A percentile compares a stretch with the other conserved stretches of the same genome.
These are phyloP conservation scores for Ploettnerulaceae sp. DNA, from an alignment of 2,329 filamentous ascomycete genomes.

Conservation along the genomic window DNA sequence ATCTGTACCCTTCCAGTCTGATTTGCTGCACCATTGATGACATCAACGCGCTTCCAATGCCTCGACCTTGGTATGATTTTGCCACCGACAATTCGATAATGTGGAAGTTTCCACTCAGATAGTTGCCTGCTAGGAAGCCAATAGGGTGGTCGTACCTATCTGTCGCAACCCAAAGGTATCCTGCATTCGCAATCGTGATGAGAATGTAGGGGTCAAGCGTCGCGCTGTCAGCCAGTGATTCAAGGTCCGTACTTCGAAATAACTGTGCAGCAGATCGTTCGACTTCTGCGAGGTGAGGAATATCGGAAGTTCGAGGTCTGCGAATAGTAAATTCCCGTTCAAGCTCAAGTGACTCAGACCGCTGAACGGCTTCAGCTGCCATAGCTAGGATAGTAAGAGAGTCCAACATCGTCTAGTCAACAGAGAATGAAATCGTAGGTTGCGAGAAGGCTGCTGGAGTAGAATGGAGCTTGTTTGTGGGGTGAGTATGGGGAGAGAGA, in stretches of 20 bases:
- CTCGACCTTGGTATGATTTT: slow-evolving; percentile 28
- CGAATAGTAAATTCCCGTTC: slow-evolving; percentile 24
- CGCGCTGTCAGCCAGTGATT: slow-evolving; percentile 21
- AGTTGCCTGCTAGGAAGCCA: slow-evolving; percentile 29
- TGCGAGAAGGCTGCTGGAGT: no score
- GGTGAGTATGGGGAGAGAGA: no score
- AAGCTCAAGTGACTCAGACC: slow-evolving; percentile 22
- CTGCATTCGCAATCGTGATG: slow-evolving; percentile 20
- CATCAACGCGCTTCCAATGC: slow-evolving; percentile 31
- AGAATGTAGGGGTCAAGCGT: slow-evolving; percentile 25
- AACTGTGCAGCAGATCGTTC: slow-evolving; percentile 31
- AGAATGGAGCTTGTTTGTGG: no score
- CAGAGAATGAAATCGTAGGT: no score
- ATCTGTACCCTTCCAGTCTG: slow-evolving; percentile 26
- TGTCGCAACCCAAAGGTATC: slow-evolving; percentile 31
- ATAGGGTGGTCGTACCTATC: slow-evolving; percentile 28
- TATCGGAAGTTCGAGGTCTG: slow-evolving; percentile 26
- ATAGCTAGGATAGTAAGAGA: slow-evolving; percentile 28
- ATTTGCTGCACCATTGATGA: slow-evolving; percentile 27
- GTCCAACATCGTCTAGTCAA: slow-evolving; percentile 23
- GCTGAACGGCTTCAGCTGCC: slow-evolving; percentile 28
- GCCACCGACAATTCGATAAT: slow-evolving; percentile 31
- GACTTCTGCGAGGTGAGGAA: slow-evolving; percentile 28
- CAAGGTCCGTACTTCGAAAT: slow-evolving; percentile 26
- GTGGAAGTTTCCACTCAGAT: slow-evolving; percentile 30